phyloP scores from a whole-genome alignment of 1,284 basidiomycete genomes.

The Ustilago cynodontis region DNA sequence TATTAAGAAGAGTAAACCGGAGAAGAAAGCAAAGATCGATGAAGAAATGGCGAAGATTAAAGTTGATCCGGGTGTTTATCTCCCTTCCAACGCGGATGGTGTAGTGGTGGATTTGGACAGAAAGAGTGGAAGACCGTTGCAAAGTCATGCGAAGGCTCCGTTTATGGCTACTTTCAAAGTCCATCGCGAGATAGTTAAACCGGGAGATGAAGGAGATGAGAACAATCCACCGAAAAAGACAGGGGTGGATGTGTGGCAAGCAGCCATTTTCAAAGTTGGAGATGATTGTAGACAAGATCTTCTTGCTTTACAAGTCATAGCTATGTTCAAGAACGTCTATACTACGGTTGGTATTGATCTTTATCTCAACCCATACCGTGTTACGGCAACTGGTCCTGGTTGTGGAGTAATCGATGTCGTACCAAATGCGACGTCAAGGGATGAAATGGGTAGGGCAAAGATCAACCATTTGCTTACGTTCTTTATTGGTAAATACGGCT shows the following conservation, averaged over 20 bases:
- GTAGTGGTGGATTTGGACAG: conserved; percentile 96
- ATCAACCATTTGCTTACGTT: conserved; percentile 95
- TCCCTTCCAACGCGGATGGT: conserved; percentile 97
- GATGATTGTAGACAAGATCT: conserved; percentile 99
- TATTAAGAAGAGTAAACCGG: conserved; percentile 93
- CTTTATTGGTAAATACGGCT: conserved; percentile 94
- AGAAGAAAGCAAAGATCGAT: conserved; percentile 99
- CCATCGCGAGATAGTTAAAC: conserved; percentile 71
- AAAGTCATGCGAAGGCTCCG: conserved; percentile 98
- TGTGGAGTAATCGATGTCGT: conserved; percentile 99
- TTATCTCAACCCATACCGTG: conserved; percentile 95
- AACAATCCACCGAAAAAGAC: conserved; percentile 41
- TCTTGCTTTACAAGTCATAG: conserved; percentile 94
- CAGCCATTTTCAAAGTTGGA: conserved; percentile 99
- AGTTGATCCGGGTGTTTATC: conserved; percentile 92
- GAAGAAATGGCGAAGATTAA: conserved; percentile 98
- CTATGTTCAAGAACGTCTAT: conserved; percentile 99
- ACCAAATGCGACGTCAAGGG: conserved; percentile 95
- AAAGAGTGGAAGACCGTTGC: conserved; percentile 92
- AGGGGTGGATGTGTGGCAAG: conserved; percentile 84
- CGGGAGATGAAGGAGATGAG: conserved; percentile 47
- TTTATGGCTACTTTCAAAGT: conserved; percentile 99
- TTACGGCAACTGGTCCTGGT: conserved; percentile 97
- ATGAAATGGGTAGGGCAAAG: conserved; percentile 99
- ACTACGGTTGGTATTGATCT: conserved; percentile 85